Percentiles rank a stretch among this genome's conserved stretches.
These are phyloP conservation scores for Penicillium atrosanguineum DNA, from an alignment of 495 filamentous ascomycete species.

Conservation along the genomic window DNA sequence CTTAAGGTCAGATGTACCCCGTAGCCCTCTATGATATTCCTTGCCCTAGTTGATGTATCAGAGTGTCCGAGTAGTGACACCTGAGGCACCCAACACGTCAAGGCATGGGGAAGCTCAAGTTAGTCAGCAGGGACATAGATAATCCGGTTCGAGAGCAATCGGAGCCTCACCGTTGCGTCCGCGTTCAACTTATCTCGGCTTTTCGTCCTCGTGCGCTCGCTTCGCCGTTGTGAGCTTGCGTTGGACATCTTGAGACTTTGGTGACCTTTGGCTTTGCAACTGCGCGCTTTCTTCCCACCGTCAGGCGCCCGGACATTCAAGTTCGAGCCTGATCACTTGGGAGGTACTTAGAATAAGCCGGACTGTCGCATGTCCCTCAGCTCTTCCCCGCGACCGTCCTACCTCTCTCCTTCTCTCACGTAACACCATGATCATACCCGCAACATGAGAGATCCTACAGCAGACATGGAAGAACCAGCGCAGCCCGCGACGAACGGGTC, in stretches of 20 bases:
- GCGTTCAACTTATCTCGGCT: background rate
- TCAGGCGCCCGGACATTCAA: background rate
- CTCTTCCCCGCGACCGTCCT: slow-evolving; percentile 8
- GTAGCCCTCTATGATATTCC: background rate
- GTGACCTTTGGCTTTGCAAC: background rate
- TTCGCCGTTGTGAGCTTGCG: background rate
- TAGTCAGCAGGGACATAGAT: slow-evolving; percentile 10
- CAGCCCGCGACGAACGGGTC: slow-evolving; percentile 28
- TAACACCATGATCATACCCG: slow-evolving; percentile 37
- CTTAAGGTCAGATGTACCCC: background rate
- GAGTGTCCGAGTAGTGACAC: background rate
- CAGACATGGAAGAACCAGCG: slow-evolving; percentile 38
- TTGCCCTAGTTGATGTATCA: background rate
- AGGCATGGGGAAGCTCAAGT: background rate
- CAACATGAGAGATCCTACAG: slow-evolving; percentile 43
- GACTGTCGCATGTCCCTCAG: slow-evolving; percentile 9
- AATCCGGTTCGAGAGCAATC: slow-evolving; percentile 14
- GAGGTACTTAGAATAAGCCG: slow-evolving; percentile 6
- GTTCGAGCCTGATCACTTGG: background rate
- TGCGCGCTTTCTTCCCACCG: background rate
- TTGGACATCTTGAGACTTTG: background rate
- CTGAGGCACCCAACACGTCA: background rate
- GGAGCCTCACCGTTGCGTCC: slow-evolving; percentile 17
- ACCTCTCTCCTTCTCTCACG: slow-evolving; percentile 4
- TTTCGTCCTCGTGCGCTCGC: background rate